Evolutionary conservation across 768 basidiomycete species (phyloP).

Genomic region (Collybia sordida): DNA sequence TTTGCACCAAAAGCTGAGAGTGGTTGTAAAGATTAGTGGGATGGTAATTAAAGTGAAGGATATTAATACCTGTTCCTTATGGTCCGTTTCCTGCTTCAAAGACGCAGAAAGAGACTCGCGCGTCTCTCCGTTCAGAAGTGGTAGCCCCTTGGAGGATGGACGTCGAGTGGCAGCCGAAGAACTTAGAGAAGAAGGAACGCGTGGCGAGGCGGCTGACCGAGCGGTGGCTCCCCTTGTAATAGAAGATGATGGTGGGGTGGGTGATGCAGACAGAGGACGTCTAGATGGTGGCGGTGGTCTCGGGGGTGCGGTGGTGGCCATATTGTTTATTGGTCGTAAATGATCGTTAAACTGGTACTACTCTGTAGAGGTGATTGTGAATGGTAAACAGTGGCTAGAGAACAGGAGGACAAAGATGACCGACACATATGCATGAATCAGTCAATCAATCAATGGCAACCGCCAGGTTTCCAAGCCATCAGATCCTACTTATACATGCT

Average conservation of each 20-base stretch:
- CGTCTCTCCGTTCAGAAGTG: conserved; percentile 42
- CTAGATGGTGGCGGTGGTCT: conserved; percentile 47
- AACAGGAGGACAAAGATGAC: conserved; percentile 1
- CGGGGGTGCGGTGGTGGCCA: conserved; percentile 48
- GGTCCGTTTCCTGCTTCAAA: conserved; percentile 75
- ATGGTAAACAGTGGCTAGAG: not conserved
- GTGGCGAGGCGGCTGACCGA: conserved; percentile 63
- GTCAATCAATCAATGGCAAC: not conserved
- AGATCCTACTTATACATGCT: conserved; percentile 21
- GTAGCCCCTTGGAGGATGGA: conserved; percentile 45
- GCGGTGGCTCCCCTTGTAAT: conserved; percentile 58
- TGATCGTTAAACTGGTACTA: not conserved
- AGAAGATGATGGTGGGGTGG: conserved; percentile 42
- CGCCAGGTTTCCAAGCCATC: not conserved
- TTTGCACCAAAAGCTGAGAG: conserved; percentile 65
- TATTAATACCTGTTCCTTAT: conserved; percentile 71
- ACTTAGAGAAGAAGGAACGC: conserved; percentile 51
- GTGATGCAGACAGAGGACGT: conserved; percentile 42
- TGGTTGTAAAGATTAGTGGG: conserved; percentile 6
- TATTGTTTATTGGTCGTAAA: conserved; percentile 15
- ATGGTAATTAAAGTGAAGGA: conserved; percentile 8
- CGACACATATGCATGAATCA: not conserved
- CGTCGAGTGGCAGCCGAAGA: conserved; percentile 48
- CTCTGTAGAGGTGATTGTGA: not conserved
- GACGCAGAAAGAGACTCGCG: conserved; percentile 58